phyloP scores from a whole-genome alignment of 2,329 filamentous ascomycete species.

The Fusarium longipes region DNA sequence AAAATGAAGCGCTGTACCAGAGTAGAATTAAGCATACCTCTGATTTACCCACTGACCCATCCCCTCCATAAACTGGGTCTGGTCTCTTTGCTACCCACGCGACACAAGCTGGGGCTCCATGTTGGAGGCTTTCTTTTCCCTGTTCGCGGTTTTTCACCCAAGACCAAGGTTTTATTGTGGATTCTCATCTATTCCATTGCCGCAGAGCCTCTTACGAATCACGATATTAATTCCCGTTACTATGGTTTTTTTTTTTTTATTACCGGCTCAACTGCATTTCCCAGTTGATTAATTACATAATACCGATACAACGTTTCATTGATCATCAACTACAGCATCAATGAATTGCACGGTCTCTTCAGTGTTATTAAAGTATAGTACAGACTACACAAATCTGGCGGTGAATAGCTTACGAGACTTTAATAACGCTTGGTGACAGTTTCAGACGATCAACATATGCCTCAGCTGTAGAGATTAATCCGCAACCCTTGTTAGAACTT shows the following conservation, averaged over 20 bases:
- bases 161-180: not conserved
- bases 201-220: conserved; percentile 20
- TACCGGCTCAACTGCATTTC: not conserved
- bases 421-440: not conserved
- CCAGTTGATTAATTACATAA: not conserved
- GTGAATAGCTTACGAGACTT: not conserved
- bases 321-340: no score
- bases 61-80: not conserved
- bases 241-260: not conserved
- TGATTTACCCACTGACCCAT: not conserved
- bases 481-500: no score
- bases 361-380: no score
- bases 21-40: not conserved
- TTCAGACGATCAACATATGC: not conserved
- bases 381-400: no score
- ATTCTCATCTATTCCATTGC: not conserved
- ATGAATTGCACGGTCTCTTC: no score
- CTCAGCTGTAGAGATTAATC: not conserved
- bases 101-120: conserved; percentile 3
- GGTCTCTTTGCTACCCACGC: not conserved
- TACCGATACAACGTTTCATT: not conserved
- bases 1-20: no score
- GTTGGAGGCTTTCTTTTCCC: not conserved
- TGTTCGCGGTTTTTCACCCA: not conserved
- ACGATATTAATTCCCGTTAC: conserved; percentile 5